Percentiles rank a stretch among this genome's conserved stretches.
Conservation (phyloP, 179 eudicot species). For the Heliamphora ciliata region DNA sequence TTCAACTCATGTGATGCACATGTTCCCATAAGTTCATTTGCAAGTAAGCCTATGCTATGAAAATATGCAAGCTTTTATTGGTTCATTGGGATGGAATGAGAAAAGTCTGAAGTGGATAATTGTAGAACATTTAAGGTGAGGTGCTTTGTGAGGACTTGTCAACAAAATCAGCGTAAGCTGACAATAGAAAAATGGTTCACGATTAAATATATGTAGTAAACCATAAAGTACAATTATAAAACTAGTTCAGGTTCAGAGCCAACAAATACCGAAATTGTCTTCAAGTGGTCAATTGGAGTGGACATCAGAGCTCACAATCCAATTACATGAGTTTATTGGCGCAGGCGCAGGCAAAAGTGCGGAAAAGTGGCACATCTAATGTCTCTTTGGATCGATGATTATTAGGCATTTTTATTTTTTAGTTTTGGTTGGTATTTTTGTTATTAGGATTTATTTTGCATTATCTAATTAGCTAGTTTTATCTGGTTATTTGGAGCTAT, state of each 20-base stretch:
- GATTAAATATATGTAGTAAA: background rate
- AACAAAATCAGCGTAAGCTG: background rate
- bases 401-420: too few species aligned
- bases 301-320: too few species aligned
- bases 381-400: too few species aligned
- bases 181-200: too few species aligned
- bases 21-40: background rate
- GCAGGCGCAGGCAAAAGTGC: too few species aligned
- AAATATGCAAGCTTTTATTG: conserved; percentile 3
- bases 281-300: background rate
- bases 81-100: background rate
- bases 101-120: background rate
- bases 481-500: too few species aligned
- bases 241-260: background rate
- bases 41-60: background rate
- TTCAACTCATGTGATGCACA: too few species aligned
- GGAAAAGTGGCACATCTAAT: too few species aligned
- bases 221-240: background rate
- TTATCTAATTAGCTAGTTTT: too few species aligned
- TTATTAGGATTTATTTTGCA: too few species aligned
- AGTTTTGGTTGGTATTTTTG: too few species aligned
- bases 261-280: background rate
- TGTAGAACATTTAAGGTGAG: background rate
- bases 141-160: background rate
- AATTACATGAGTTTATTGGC: too few species aligned